Base-by-base conservation (phyloP, 2,329 filamentous ascomycete genomes). In the Ampelomyces quisqualis region DNA sequence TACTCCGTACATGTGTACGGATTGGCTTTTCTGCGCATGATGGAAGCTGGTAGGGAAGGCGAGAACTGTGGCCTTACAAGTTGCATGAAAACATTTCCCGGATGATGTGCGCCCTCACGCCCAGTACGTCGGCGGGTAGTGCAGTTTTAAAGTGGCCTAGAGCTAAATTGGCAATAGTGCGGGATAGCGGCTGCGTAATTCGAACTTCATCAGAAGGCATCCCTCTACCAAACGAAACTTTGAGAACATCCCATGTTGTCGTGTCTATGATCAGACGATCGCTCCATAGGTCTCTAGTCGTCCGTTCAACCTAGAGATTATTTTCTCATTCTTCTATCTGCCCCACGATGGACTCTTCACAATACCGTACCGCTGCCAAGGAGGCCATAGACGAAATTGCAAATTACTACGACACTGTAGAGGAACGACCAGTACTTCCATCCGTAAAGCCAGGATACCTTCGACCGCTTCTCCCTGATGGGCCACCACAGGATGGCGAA, bases 381-480 rank as follows among this genome's bases (percentile, higher is more conserved):
- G 79, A 83, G 42, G 85, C 85, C 45, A 82, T 95, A 62, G 86
- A 94, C 53, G 86, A 95, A 44, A 88, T 96, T 61, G 82, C 88
- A 60, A 76, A 82, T 38, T 95, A 96, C 74, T 91, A 93, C 64
- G 82, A 90, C 48, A 86, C 76, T 15, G 77, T 96, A 39, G 74
- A 80, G 34, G 74, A 80, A 2, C 81, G 82, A 13, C 81, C 80
- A 31, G 90, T 95, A 24, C 74, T 94, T 7, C 85, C 90, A 9
- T 79, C 79, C 38, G 84, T 96, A 34, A 74, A 85, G 44, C 91
- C 91, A 0, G 91, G 91, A 40, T 97, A 95, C 66, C 81, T 97
- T 7, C 80, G 82, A 33, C 84, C 86, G 31, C 78, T 93, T 5
- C 81, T 97, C 15, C 91, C 91, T 2, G 59, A 70, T 26, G 75